Base-by-base conservation (phyloP, 257 asterid genomes). In the Misopates orontium region DNA sequence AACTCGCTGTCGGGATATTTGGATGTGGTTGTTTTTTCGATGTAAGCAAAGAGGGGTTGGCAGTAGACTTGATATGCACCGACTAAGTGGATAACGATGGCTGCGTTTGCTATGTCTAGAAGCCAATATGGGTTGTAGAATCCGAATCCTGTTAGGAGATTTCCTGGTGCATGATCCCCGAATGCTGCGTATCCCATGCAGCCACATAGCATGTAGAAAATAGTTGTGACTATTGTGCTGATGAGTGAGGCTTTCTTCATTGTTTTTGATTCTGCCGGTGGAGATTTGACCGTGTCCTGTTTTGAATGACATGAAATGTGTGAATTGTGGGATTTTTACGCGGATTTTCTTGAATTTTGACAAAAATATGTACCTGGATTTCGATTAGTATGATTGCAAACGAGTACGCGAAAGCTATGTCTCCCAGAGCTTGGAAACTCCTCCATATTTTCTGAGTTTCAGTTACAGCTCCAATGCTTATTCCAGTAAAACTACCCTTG, bases 121-220 rank as follows among this genome's bases (percentile, higher is more conserved):
- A 82, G 87, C 87, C 87, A 82, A 18, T 1, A 82, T 0, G 84
- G 87, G 79, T 79, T 79, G 81, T 82, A 79, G 81, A 79, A 82
- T 14, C 87, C 87, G 52, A 81, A 81, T 0, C 87, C 85, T 0
- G 84, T 82, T 2, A 82, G 78, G 69, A 82, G 84, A 59, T 82
- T 79, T 8, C 87, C 87, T 1, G 87, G 87, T 0, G 83, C 80
- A 0, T 57, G 69, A 66, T 82, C 87, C 0, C 87, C 87, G 36
- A 82, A 82, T 0, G 81, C 87, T 32, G 87, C 84, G 20, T 82
- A 82, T 0, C 87, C 87, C 81, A 82, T 71, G 15, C 87, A 82
- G 0, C 87, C 84, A 19, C 87, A 82, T 0, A 79, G 79, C 72
- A 82, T 71, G 81, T 82, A 82, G 84, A 82, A 82, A 9, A 63